Evolutionary conservation across 106 monocot species (phyloP).

Genomic region (Xerophyta viscosa): DNA sequence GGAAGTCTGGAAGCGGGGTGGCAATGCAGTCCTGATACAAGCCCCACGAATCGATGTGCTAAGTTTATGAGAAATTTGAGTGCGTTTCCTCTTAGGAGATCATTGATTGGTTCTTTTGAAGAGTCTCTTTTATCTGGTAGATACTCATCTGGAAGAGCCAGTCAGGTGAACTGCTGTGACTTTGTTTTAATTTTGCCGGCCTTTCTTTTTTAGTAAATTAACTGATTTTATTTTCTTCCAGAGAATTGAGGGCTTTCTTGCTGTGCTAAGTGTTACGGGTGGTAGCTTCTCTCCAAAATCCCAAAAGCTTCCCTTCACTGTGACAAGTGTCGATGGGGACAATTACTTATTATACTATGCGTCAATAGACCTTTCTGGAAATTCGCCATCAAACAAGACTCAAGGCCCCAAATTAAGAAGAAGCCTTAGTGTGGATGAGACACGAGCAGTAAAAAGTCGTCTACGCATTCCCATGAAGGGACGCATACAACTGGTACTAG

Average conservation of each 20-base stretch:
- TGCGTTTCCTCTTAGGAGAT: slow-evolving; percentile 54
- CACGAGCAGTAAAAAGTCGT: slow-evolving; percentile 59
- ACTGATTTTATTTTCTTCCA: no score
- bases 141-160: slow-evolving; percentile 51
- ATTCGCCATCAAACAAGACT: slow-evolving; percentile 28
- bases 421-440: slow-evolving; percentile 69
- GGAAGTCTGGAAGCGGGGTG: slow-evolving; percentile 28
- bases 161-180: slow-evolving; percentile 40
- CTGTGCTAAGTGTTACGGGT: slow-evolving; percentile 79
- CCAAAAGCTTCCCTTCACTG: slow-evolving; percentile 85
- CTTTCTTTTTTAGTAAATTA: no score
- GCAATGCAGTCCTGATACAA: slow-evolving; percentile 18
- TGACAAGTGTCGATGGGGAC: slow-evolving; percentile 80
- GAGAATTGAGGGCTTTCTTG: slow-evolving; percentile 91
- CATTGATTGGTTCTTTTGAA: slow-evolving; percentile 95
- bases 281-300: slow-evolving; percentile 67
- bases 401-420: slow-evolving; percentile 51
- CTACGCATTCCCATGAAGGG: slow-evolving; percentile 85
- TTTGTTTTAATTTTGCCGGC: no score
- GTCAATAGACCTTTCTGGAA: slow-evolving; percentile 74
- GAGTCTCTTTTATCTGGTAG: slow-evolving; percentile 95
- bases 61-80: slow-evolving; percentile 27
- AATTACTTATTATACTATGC: slow-evolving; percentile 81
- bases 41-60: slow-evolving; percentile 20
- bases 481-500: slow-evolving; percentile 85